Evolutionary conservation across 2,329 filamentous ascomycete genomes (phyloP), one percentile per base, ranked within the genome.

Genomic region (Lachnellula cervina): DNA sequence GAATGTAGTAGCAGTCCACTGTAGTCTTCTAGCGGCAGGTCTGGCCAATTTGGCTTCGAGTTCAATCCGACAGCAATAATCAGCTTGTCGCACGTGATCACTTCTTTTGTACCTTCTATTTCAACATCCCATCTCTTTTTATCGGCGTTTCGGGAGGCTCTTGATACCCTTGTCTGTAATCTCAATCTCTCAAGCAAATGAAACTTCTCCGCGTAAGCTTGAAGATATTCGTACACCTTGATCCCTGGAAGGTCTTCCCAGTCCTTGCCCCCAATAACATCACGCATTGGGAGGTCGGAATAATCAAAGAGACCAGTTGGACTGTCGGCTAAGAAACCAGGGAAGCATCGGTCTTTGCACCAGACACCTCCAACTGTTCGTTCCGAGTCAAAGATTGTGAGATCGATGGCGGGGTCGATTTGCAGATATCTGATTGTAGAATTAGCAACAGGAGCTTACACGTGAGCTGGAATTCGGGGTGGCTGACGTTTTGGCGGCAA

Each of bases 351-450:
- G 23, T 55, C 55, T 32, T 35, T n/a, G 38, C 45, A 43, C 58
- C 58, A 60, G 3, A 61, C 56, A 2, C 59, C 59, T 21, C 59
- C 59, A 13, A 61, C 21, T 16, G 57, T 55, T 38, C 50, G 21
- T 32, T 55, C 56, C 14, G 54, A 49, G n/a, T 59, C 56, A 37
- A 59, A 50, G 6, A 61, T 59, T 3, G 54, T 55, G 17, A 61
- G 54, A 7, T 61, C 13, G 34, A 59, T 49, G 2, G 25, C 37
- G 3, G 56, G 56, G 37, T 59, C 54, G 28, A 32, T 13, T 32
- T 32, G 28, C 28, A 32, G 28, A 32, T 32, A 32, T 32, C 28
- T 32, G 9, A 13, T 32, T 13, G 9, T 32, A 32, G 9, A 13
- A 32, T 32, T 32, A 32, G 28, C 28, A 32, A 32, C 28, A 32